Evolutionary conservation across 495 filamentous ascomycete genomes (phyloP), one percentile per base, ranked within the genome.

Genomic region (Gamarada debralockiae): DNA sequence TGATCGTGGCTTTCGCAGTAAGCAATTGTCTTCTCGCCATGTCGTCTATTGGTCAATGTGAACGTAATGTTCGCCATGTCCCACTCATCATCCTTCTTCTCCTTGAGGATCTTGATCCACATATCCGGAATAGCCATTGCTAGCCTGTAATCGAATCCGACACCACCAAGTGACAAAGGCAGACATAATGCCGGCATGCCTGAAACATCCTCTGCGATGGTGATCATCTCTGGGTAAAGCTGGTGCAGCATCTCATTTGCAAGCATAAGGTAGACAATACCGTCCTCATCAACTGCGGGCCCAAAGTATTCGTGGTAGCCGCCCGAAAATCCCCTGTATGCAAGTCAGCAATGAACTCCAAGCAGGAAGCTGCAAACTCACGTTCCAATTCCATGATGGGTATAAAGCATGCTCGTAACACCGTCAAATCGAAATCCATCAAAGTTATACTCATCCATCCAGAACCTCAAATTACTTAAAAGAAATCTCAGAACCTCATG

Each of bases 301-400:
- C 93, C 95, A 69, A 96, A 98, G 72, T 98, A 98, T 70, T 98
- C 93, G 64, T 98, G 95, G 61, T 98, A 98, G 21, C 95, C 93
- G 53, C 93, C 93, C 9, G 92, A 97, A 67, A 98, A 98, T 38
- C 95, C 93, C 42, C 91, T 97, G 39, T 4, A 15, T 23, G n/a
- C n/a, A 23, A 36, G 63, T 58, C 46, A 57, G 53, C 9, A 47
- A 48, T 4, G 8, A 36, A 18, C 12, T 43, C 40, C 14, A 17
- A 39, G 47, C 34, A 2, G 10, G 37, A 18, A 18, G 8, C 17
- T 0, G 4, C n/a, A 48, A 46, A 88, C 90, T 74, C 75, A 96
- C 91, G 89, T 92, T 79, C 95, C 93, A 70, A 98, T 97, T 29
- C 93, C 93, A 66, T 98, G 93, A 66, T 98, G 92, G 12, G 72